Evolutionary conservation across 495 filamentous ascomycete species (phyloP).

Genomic region (Aspergillus panamensis): DNA sequence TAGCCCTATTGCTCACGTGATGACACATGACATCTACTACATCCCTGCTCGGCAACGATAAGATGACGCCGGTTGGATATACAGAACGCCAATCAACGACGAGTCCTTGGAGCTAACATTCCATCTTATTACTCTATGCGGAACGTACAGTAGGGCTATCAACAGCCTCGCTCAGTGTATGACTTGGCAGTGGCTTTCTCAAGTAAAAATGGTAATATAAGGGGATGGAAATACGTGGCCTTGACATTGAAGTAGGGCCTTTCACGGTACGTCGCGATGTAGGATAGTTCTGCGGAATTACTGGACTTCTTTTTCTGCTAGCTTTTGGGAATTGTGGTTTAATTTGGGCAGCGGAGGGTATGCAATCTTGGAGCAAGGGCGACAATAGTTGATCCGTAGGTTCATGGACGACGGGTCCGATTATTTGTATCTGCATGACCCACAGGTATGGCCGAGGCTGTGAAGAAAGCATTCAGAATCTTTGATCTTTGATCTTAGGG

Average conservation of each 20-base stretch:
- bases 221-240: no score
- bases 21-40: no score
- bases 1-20: no score
- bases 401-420: background rate
- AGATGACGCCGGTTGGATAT: constrained; percentile 80
- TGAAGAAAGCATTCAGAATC: background rate
- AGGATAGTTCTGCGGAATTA: background rate
- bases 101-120: constrained; percentile 78
- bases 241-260: no score
- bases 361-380: background rate
- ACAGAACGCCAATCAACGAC: constrained; percentile 76
- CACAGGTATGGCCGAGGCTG: background rate
- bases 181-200: no score
- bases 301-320: background rate
- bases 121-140: constrained; percentile 61
- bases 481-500: background rate
- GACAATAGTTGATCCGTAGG: background rate
- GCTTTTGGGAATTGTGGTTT: background rate
- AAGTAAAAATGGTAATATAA: no score
- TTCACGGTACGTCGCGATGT: no score
- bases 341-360: background rate
- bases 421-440: background rate
- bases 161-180: no score
- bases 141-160: no score
- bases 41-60: no score